Evolutionary conservation across 2,329 filamentous ascomycete species (phyloP), one percentile per base, ranked within the genome.

Genomic region (Gliomastix tumulicola): DNA sequence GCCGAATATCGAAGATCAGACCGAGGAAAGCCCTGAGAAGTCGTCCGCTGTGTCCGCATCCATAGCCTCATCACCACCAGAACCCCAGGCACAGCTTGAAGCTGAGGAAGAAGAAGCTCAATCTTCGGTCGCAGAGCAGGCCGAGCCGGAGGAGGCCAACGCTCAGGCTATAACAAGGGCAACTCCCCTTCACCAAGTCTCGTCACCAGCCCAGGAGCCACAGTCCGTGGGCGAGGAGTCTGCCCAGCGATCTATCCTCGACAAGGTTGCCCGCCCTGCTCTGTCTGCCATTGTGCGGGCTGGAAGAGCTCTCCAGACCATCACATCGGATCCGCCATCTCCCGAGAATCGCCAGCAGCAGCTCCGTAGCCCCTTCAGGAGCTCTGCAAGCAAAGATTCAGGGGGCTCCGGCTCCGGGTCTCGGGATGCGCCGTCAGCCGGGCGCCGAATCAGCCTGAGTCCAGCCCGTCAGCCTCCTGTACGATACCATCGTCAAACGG

Each of bases 271-370:
- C 12, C 65, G 70, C 8, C 68, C 69, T 19, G 61, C 59, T 6
- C 56, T 79, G 1, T 77, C 74, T 6, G 73, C 75, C 3, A 77
- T 77, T 23, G 68, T 79, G n/a, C 64, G 74, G 32, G 74, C 66
- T 19, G 74, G 74, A 4, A 62, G 71, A 33, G 72, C 67, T 21
- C 54, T 79, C 12, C 74, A 78, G 47, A 74, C 65, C 40, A 69
- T 79, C 25, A 74, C 75, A 10, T 76, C 74, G 0, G 74, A 78
- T 43, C 70, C 71, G 7, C 71, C 74, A 1, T 77, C 75, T 0
- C 74, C 75, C 2, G 68, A 69, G 35, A 62, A 55, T 7, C 62
- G 61, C n/a, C 69, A 71, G 30, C 62, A 63, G 22, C 65, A 68
- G 10, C 55, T 79, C 3, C 65, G 73, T 12, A 79, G 75, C 38